Conservation (phyloP, 2,329 filamentous ascomycete species). For the Diaporthe sp. region DNA sequence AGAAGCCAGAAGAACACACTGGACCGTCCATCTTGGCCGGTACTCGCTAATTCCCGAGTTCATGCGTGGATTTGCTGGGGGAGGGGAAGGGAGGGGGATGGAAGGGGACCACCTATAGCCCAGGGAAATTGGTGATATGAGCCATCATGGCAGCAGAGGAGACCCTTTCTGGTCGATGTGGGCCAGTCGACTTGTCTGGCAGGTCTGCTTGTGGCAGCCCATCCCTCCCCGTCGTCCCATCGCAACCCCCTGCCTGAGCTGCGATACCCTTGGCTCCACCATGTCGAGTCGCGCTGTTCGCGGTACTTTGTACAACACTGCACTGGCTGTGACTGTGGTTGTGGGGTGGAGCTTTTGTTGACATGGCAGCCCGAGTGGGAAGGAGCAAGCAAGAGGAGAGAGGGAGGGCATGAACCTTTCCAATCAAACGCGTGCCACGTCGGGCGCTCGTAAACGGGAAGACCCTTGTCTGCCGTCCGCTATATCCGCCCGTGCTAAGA, state of each 20-base stretch:
- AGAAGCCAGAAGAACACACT: slow-evolving; percentile 19
- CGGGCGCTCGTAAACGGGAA: background rate
- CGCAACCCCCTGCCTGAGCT: background rate
- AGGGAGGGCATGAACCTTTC: slow-evolving; percentile 34
- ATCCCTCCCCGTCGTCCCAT: background rate
- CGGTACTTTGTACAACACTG: slow-evolving; percentile 1
- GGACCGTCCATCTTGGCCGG: slow-evolving; percentile 25
- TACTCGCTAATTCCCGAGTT: slow-evolving; percentile 32
- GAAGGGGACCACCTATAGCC: slow-evolving; percentile 12
- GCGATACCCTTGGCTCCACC: slow-evolving; percentile 14
- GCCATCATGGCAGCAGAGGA: background rate
- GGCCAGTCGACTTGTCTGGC: background rate
- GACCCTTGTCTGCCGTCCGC: slow-evolving; percentile 28
- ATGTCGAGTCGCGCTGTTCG: slow-evolving; percentile 21
- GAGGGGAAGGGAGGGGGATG: no score
- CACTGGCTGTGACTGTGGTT: background rate
- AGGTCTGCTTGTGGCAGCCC: background rate
- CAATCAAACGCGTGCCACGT: slow-evolving; percentile 36
- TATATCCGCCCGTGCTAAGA: slow-evolving; percentile 27
- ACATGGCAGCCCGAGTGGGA: slow-evolving; percentile 1
- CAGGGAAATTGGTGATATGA: slow-evolving; percentile 10
- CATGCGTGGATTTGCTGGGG: slow-evolving; percentile 29
- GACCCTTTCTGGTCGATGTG: background rate
- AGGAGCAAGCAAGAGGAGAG: background rate
- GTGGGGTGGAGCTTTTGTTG: slow-evolving; percentile 23